These are phyloP conservation scores for Ascoidea tarda DNA, from an alignment of 805 yeast genomes.

Conservation along the genomic window DNA sequence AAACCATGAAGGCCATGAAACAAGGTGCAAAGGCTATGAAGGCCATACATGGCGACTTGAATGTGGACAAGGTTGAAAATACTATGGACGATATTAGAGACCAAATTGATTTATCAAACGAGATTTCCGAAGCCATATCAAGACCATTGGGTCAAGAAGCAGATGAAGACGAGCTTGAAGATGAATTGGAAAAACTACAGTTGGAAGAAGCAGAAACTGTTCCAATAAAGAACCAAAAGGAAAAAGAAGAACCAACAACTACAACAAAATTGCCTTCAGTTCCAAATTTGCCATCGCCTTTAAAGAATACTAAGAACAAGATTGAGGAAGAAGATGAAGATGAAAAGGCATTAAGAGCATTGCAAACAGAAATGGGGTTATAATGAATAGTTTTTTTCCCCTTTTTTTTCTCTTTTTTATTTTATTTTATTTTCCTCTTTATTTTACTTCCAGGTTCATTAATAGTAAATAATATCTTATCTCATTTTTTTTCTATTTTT, in stretches of 20 bases:
- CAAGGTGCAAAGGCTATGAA: constrained; percentile 97
- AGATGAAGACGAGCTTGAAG: constrained; percentile 90
- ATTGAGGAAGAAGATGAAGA: constrained; percentile 60
- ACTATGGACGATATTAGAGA: constrained; percentile 98
- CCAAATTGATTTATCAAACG: constrained; percentile 90
- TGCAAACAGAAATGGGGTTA: constrained; percentile 81
- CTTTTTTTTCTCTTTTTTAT: no score
- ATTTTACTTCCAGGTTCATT: no score
- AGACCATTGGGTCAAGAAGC: constrained; percentile 80
- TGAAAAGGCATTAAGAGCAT: constrained; percentile 64
- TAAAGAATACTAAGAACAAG: constrained; percentile 18
- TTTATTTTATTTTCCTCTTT: no score
- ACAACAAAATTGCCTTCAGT: constrained; percentile 11
- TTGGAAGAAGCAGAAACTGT: constrained; percentile 64
- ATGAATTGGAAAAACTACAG: constrained; percentile 79
- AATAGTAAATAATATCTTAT: no score
- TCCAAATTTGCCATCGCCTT: constrained; percentile 31
- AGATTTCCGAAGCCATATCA: constrained; percentile 90
- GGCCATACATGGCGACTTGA: constrained; percentile 85
- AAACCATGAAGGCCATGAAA: constrained; percentile 97
- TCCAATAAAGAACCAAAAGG: constrained; percentile 23
- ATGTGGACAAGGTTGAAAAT: constrained; percentile 91
- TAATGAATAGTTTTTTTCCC: constrained; percentile 15
- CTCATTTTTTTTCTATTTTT: no score
- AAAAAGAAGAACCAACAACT: neutral